Evolutionary conservation across 2,329 filamentous ascomycete genomes (phyloP), one percentile per base, ranked within the genome.

Genomic region (Cytospora leucostoma): DNA sequence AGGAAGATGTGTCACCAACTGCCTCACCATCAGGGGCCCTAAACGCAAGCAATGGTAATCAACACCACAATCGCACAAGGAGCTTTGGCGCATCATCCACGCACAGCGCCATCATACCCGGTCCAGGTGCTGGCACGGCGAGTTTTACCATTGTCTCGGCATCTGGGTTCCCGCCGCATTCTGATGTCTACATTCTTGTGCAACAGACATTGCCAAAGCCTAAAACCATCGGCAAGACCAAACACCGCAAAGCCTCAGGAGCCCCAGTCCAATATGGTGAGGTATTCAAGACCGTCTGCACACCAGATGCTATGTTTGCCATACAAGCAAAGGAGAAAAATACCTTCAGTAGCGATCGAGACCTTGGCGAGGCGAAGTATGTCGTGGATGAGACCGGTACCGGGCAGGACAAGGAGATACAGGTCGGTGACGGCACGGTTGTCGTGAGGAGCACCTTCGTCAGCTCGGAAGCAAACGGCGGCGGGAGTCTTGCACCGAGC

Each of bases 221-320:
- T 56, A 97, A 95, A 78, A 85, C 90, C 53, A 80, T 99, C 53
- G 88, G 93, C 78, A 97, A 98, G 81, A 97, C 93, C 27, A 96
- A 97, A 74, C 90, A 95, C 67, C 85, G 91, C 78, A 97, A 97
- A 75, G 84, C 88, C 0, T 78, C 84, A 3, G 80, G 79, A 1
- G 91, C 90, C 1, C 78, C 82, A 4, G 84, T 91, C 66, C 82
- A 80, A 19, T 96, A 87, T 74, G 88, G 92, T 67, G 92, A 96
- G 74, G 88, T 86, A 0, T 94, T 95, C 80, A 93, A 88, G 71
- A 82, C 90, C 27, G 80, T 83, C 12, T 96, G 93, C 76, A 84
- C 88, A 0, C 88, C 94, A 2, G 94, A 97, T 70, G 83, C 90
- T 27, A 88, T 91, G 72, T 98, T 97, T 84, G 90, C 92, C 74